Evolutionary conservation across 225 moss, liverwort and hornwort species (phyloP).

Genomic region (Ulota crispa): DNA sequence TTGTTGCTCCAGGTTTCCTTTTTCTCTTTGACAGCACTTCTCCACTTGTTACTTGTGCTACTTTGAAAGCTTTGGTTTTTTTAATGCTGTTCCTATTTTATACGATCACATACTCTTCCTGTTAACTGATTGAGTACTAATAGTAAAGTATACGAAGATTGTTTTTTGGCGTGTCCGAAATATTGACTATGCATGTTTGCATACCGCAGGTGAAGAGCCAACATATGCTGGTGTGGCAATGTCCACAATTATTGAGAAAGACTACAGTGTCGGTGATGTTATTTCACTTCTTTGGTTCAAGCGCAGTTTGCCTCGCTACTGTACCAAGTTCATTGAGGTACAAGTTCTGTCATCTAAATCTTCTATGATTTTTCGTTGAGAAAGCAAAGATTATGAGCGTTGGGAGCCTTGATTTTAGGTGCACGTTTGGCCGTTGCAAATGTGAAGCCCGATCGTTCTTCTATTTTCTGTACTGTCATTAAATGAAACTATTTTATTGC

Average conservation of each 20-base stretch:
- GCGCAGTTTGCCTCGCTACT: slow-evolving; percentile 87
- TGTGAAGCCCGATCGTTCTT: neutral
- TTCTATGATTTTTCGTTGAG: neutral
- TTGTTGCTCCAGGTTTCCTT: neutral
- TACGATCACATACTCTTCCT: neutral
- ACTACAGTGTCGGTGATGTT: slow-evolving; percentile 76
- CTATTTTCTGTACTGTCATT: neutral
- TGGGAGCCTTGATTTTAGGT: neutral
- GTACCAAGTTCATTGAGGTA: slow-evolving; percentile 86
- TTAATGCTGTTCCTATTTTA: neutral
- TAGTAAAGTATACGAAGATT: neutral
- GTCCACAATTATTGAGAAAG: slow-evolving; percentile 88
- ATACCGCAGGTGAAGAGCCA: slow-evolving; percentile 72
- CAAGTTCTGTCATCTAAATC: neutral
- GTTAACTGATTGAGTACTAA: neutral
- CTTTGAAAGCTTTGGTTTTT: neutral
- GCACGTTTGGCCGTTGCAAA: neutral
- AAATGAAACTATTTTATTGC: neutral
- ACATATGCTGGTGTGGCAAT: slow-evolving; percentile 85
- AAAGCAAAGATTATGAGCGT: neutral
- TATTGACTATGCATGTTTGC: neutral
- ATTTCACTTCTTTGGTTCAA: slow-evolving; percentile 94
- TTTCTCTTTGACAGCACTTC: neutral
- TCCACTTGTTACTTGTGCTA: neutral
- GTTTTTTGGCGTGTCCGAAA: neutral